Conservation (phyloP, 2,329 filamentous ascomycete genomes). For the Emmonsiellopsis sp. region DNA sequence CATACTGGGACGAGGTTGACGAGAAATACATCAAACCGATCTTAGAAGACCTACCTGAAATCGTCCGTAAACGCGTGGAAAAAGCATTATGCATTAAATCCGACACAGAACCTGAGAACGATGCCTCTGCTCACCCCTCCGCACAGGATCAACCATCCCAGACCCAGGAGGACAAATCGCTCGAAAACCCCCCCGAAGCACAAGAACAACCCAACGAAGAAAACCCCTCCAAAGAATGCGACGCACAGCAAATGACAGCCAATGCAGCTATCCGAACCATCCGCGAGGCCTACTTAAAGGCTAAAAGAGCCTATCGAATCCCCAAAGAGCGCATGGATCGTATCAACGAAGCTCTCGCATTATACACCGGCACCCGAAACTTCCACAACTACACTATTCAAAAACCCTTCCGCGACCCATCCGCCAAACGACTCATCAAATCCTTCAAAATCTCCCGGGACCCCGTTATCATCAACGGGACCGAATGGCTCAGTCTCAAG, state of each 20-base stretch:
- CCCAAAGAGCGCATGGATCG: conserved; percentile 60
- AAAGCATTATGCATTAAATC: conserved; percentile 31
- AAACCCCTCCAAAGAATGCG: conserved; percentile 10
- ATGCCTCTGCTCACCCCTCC: conserved; percentile 6
- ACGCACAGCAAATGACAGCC: conserved; percentile 36
- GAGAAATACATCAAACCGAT: conserved; percentile 69
- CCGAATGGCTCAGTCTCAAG: conserved; percentile 90
- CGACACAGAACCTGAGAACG: conserved; percentile 8
- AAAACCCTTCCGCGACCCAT: conserved; percentile 71
- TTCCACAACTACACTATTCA: conserved; percentile 98
- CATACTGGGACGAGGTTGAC: conserved; percentile 77
- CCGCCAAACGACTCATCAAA: conserved; percentile 83
- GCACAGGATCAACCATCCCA: neutral
- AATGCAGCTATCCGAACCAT: conserved; percentile 62
- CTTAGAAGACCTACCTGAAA: conserved; percentile 37
- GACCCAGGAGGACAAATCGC: neutral
- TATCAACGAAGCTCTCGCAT: conserved; percentile 64
- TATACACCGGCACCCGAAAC: conserved; percentile 77
- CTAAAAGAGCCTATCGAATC: conserved; percentile 79
- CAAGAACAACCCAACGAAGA: conserved; percentile 14
- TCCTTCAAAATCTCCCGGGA: conserved; percentile 70
- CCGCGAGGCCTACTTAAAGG: conserved; percentile 70
- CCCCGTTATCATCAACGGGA: conserved; percentile 79
- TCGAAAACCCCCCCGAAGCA: conserved; percentile 8
- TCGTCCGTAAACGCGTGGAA: conserved; percentile 31